Conservation (phyloP, 768 basidiomycete species). For the Podaxis rugospora region DNA sequence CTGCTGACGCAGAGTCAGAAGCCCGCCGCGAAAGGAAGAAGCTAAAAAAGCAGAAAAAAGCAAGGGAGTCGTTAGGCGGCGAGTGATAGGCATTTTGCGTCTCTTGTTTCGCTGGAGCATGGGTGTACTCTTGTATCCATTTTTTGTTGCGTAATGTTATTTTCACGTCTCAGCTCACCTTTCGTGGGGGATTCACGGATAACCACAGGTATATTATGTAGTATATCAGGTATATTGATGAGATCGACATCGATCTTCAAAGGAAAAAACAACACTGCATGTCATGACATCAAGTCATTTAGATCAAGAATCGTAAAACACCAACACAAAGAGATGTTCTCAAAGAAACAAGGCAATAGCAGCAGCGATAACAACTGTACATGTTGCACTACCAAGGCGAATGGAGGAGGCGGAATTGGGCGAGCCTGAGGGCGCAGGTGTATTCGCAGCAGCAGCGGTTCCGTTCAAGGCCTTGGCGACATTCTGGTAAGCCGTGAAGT, state of each 20-base stretch:
- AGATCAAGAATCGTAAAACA: conserved; percentile 17
- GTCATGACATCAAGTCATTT: conserved; percentile 15
- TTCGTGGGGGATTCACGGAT: neutral
- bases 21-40: conserved; percentile 60
- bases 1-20: conserved; percentile 50
- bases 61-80: conserved; percentile 36
- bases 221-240: conserved; percentile 3
- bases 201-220: conserved; percentile 2
- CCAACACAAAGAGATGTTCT: conserved; percentile 14
- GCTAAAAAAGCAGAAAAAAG: conserved; percentile 68
- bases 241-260: conserved; percentile 5
- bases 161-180: neutral
- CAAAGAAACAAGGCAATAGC: conserved; percentile 31
- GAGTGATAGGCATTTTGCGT: conserved; percentile 20
- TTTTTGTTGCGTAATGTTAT: neutral
- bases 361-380: conserved; percentile 24
- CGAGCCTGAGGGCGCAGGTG: conserved; percentile 19
- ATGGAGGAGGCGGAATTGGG: conserved; percentile 29
- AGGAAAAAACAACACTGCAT: neutral
- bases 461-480: conserved; percentile 54
- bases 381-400: conserved; percentile 27
- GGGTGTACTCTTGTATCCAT: neutral
- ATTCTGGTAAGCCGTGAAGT: conserved; percentile 53
- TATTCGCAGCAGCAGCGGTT: conserved; percentile 33
- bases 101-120: neutral